These are phyloP conservation scores for Penstemon newberryi DNA, from an alignment of 257 asterid genomes.

Conservation along the genomic window DNA sequence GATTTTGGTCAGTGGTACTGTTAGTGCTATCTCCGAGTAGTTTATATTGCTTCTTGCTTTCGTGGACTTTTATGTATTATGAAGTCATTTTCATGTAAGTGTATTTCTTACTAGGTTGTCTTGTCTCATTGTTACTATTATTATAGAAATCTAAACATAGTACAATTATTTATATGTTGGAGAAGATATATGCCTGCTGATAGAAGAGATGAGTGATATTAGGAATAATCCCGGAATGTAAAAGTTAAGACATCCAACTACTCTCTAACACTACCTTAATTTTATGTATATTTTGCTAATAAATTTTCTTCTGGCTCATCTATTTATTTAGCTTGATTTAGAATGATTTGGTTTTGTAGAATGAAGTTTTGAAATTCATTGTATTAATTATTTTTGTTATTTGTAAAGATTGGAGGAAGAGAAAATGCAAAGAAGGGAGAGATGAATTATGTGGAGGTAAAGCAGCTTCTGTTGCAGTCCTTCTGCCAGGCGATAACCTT, in stretches of 20 bases:
- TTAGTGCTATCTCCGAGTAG: no score
- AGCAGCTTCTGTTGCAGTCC: conserved; percentile 75
- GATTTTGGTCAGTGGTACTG: no score
- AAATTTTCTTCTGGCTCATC: conserved; percentile 6
- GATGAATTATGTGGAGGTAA: conserved; percentile 70
- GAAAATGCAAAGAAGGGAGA: conserved; percentile 52
- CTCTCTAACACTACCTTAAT: not conserved
- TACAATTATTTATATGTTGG: conserved; percentile 1
- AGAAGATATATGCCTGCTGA: not conserved
- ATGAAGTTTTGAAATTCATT: conserved; percentile 17
- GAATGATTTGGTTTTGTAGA: conserved; percentile 15
- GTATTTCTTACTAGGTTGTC: no score
- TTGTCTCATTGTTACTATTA: not conserved
- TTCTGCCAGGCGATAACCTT: conserved; percentile 91
- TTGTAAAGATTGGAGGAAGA: conserved; percentile 56
- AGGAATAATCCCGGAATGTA: conserved; percentile 3
- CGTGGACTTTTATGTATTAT: no score
- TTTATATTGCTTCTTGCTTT: no score
- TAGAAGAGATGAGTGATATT: conserved; percentile 1
- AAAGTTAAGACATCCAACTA: not conserved
- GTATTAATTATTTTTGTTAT: conserved; percentile 20
- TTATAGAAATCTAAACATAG: not conserved
- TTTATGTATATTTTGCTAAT: not conserved
- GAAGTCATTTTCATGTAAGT: no score
- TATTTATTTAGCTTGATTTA: conserved; percentile 5